Evolutionary conservation across 2,329 filamentous ascomycete genomes (phyloP).

Genomic region (Epichloe sibirici): DNA sequence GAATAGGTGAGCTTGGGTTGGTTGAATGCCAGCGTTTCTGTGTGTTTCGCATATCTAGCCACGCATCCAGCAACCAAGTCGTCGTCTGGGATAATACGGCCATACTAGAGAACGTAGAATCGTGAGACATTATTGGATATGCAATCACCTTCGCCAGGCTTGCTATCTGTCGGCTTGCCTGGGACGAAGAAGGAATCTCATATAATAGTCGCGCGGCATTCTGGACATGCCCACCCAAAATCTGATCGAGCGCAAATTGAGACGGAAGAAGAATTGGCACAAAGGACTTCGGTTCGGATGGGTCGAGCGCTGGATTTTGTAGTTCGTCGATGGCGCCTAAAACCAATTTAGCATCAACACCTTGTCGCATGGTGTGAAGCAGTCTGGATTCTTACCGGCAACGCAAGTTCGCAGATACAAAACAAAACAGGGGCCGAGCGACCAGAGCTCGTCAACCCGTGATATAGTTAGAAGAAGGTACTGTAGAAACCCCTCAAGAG

Average conservation of each 20-base stretch:
- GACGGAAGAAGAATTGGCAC: slow-evolving; percentile 26
- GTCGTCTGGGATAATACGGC: slow-evolving; percentile 27
- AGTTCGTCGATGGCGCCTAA: slow-evolving; percentile 23
- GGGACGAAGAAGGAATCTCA: slow-evolving; percentile 24
- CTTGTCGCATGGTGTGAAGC: not conserved
- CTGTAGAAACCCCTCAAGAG: slow-evolving; percentile 41
- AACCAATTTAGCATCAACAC: slow-evolving; percentile 8
- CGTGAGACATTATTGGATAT: slow-evolving; percentile 25
- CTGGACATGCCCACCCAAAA: slow-evolving; percentile 16
- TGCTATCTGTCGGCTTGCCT: slow-evolving; percentile 34
- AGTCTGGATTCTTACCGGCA: slow-evolving; percentile 23
- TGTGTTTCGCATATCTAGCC: slow-evolving; percentile 28
- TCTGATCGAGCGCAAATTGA: slow-evolving; percentile 22
- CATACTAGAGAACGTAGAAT: slow-evolving; percentile 18
- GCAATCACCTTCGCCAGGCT: slow-evolving; percentile 32
- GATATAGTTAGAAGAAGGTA: slow-evolving; percentile 34
- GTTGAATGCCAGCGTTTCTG: slow-evolving; percentile 25
- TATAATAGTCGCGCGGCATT: slow-evolving; percentile 25
- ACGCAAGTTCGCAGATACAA: slow-evolving; percentile 38
- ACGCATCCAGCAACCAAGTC: slow-evolving; percentile 38
- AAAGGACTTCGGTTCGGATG: slow-evolving; percentile 16
- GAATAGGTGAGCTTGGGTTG: slow-evolving; percentile 19
- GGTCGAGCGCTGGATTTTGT: slow-evolving; percentile 18
- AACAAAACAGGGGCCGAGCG: slow-evolving; percentile 28
- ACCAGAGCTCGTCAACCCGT: slow-evolving; percentile 35